Base-by-base conservation (phyloP, 2,329 filamentous ascomycete species). In the Nakataea oryzae region DNA sequence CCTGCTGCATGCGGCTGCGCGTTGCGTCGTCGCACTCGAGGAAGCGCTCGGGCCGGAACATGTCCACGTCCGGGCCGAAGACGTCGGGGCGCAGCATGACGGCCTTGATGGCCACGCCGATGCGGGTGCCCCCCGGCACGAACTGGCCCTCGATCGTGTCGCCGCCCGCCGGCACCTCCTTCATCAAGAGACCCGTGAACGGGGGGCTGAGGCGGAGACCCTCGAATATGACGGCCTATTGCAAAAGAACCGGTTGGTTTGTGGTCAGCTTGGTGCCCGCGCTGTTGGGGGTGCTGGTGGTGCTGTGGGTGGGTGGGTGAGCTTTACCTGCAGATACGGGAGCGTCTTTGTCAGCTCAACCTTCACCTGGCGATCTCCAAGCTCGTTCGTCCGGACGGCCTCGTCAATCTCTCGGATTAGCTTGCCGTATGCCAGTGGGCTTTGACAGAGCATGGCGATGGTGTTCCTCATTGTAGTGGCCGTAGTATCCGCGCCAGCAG, bases 21-120 rank as follows among this genome's bases (percentile, higher is more conserved):
- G 72, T 67, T 3, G 68, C 70, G 58, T 76, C 70, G 14, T 50
- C 14, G 24, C n/a, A 27, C 24, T 63, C 63, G n/a, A 82, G 65
- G 76, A 79, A 82, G 41, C 80, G 72, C 60, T 80, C 79, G 0
- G 80, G 80, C 21, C 74, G 70, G 67, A 78, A 83, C 0, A 74
- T 61, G 27, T 73, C 68, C 2, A 74, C 73, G 63, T 79, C 76
- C 1, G 67, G 62, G 7, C 77, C 76, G 60, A 74, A 75, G 21
- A 74, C 66, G 14, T 65, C 62, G 54, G 73, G 68, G 26, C 71
- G 71, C 60, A 75, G 73, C 26, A 78, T 67, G 13, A 59, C 54
- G 0, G 61, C 64, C 9, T 60, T 24, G 6, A 60, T 61, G 61
- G 64, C 67, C 26, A 63, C 63, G 6, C 65, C 64, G 6, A 71